Percentiles rank a stretch among this genome's conserved stretches.
Evolutionary conservation across 257 asterid species (phyloP).

Genomic region (Mitragyna speciosa): DNA sequence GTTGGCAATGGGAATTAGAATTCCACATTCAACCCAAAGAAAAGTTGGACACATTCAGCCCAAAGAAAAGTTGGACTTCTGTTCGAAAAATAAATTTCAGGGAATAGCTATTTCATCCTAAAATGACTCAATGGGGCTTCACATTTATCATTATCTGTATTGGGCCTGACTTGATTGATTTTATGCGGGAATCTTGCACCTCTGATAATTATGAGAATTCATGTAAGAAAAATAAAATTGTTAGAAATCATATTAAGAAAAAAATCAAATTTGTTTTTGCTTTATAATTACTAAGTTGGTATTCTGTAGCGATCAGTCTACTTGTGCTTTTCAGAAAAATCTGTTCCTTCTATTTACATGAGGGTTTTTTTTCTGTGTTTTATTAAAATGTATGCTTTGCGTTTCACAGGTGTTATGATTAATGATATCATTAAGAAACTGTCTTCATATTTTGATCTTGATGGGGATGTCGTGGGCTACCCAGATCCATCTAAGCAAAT

Average conservation of each 20-base stretch:
- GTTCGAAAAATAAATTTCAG: background rate
- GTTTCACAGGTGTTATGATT: conserved; percentile 45
- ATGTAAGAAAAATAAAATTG: background rate
- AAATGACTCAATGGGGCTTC: background rate
- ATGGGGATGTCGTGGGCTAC: conserved; percentile 29
- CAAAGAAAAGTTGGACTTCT: background rate
- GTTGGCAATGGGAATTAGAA: background rate
- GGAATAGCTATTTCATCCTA: background rate
- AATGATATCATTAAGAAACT: conserved; percentile 67
- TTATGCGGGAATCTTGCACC: background rate
- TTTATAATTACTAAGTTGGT: background rate
- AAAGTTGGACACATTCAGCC: background rate
- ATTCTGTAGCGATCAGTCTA: background rate
- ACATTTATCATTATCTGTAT: background rate
- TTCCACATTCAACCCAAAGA: background rate
- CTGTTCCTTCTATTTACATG: background rate
- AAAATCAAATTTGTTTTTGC: background rate
- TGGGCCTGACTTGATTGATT: no score
- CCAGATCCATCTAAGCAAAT: conserved; percentile 33
- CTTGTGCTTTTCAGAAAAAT: background rate
- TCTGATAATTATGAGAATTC: background rate
- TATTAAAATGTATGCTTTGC: conserved; percentile 11
- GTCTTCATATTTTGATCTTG: conserved; percentile 54
- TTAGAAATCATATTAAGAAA: background rate
- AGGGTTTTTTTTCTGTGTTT: background rate